These are phyloP conservation scores for Fonsecaea pugnacius DNA, from an alignment of 2,329 filamentous ascomycete genomes.

Conservation along the genomic window DNA sequence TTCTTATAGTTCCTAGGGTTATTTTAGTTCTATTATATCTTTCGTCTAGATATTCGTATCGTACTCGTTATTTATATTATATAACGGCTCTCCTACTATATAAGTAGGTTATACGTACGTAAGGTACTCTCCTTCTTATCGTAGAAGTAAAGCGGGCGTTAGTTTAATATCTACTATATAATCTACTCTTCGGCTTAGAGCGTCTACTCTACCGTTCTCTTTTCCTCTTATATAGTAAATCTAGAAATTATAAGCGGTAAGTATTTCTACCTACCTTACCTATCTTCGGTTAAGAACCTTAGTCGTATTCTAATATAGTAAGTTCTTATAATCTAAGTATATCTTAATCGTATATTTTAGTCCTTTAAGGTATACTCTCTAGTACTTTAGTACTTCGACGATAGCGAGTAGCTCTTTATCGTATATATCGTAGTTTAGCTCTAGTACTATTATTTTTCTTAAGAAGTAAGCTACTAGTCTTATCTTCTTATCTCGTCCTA, in stretches of 20 bases:
- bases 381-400: constrained; percentile 27
- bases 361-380: constrained; percentile 31
- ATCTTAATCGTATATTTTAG: constrained; percentile 22
- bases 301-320: too few relatives aligned
- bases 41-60: constrained; percentile 2
- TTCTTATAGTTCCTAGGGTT: constrained; percentile 10
- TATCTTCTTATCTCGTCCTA: constrained; percentile 10
- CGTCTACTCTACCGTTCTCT: neutral
- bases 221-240: constrained; percentile 25
- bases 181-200: constrained; percentile 22
- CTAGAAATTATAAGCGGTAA: too few relatives aligned
- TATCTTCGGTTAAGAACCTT: too few relatives aligned
- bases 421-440: constrained; percentile 13
- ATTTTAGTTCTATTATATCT: too few relatives aligned
- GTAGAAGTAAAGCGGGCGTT: too few relatives aligned
- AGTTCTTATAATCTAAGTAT: too few relatives aligned
- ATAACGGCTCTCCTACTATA: constrained; percentile 14
- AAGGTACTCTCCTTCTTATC: too few relatives aligned
- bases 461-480: constrained; percentile 23
- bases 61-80: constrained; percentile 14
- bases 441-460: neutral
- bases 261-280: too few relatives aligned
- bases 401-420: constrained; percentile 36
- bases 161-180: too few relatives aligned
- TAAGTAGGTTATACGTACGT: too few relatives aligned